phyloP scores from a whole-genome alignment of 805 yeast species.

The Ogataea wickerhamii region DNA sequence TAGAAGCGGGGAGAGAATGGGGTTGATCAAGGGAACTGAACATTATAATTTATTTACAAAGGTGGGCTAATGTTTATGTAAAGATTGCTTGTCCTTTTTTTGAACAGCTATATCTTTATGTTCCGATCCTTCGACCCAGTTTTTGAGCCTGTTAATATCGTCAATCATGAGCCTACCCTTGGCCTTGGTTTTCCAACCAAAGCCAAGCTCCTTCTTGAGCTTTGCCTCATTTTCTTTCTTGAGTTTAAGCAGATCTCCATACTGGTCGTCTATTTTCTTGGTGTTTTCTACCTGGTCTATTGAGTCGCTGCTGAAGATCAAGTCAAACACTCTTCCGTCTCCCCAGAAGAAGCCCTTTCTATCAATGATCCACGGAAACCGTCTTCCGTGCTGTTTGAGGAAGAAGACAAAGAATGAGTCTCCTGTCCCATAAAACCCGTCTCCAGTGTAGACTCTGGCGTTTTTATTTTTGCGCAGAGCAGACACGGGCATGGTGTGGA shows the following conservation, averaged over 20 bases:
- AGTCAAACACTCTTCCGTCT: constrained; percentile 82
- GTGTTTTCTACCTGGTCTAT: constrained; percentile 67
- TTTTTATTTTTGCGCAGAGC: constrained; percentile 52
- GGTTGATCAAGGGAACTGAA: no score
- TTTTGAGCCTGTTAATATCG: constrained; percentile 35
- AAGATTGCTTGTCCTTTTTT: background rate
- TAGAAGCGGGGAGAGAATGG: no score
- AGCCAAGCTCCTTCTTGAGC: constrained; percentile 52
- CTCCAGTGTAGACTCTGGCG: constrained; percentile 79
- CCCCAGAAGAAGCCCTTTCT: constrained; percentile 91
- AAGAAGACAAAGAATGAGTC: constrained; percentile 74
- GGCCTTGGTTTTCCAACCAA: constrained; percentile 57
- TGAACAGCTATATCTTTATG: background rate
- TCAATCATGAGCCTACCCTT: constrained; percentile 41
- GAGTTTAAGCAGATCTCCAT: constrained; percentile 33
- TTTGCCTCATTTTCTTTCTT: constrained; percentile 47
- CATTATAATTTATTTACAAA: no score
- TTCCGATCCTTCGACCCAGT: constrained; percentile 8
- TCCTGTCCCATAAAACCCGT: constrained; percentile 81
- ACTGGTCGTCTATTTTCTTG: constrained; percentile 28
- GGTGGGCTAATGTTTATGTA: background rate
- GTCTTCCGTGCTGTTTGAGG: constrained; percentile 52
- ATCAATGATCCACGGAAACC: constrained; percentile 73
- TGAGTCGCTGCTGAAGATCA: constrained; percentile 74
- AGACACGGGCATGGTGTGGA: constrained; percentile 60